These are phyloP conservation scores for Phytophthora podocarpi DNA, from an alignment of 352 stramenopile species.

Conservation along the genomic window DNA sequence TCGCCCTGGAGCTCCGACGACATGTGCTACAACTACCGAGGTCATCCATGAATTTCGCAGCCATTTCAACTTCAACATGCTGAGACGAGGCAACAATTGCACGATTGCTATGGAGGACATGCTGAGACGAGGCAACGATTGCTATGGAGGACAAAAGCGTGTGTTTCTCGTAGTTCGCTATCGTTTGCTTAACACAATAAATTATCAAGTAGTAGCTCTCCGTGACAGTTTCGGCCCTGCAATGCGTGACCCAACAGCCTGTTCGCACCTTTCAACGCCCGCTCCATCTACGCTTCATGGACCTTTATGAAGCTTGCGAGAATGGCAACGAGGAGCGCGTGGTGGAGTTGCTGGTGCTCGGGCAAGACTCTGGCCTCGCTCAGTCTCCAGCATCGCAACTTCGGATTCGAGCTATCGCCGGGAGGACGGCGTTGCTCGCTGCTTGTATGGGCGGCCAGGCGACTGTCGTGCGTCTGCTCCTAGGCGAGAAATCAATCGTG, in stretches of 20 bases:
- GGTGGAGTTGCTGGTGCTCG: constrained; percentile 69
- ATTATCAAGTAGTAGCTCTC: constrained; percentile 2
- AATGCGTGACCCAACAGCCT: constrained; percentile 14
- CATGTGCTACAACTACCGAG: constrained; percentile 41
- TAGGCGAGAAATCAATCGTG: constrained; percentile 63
- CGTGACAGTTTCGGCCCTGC: constrained; percentile 24
- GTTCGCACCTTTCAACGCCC: too few relatives aligned
- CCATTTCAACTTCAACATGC: not conserved
- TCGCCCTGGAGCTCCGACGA: constrained; percentile 28
- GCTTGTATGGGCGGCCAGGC: constrained; percentile 76
- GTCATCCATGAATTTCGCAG: not conserved
- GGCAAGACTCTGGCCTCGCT: constrained; percentile 16
- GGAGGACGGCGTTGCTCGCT: constrained; percentile 63
- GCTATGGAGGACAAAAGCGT: too few relatives aligned
- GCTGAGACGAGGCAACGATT: too few relatives aligned
- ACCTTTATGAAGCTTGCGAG: constrained; percentile 81
- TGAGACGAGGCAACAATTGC: too few relatives aligned
- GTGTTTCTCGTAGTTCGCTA: too few relatives aligned
- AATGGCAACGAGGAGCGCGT: constrained; percentile 87
- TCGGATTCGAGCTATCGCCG: constrained; percentile 46
- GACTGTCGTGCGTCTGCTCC: constrained; percentile 61
- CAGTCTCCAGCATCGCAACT: constrained; percentile 20
- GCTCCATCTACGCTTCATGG: constrained; percentile 66
- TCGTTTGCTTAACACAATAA: too few relatives aligned
- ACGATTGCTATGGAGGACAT: too few relatives aligned